Percentiles rank a stretch among this genome's conserved stretches.
These are phyloP conservation scores for Podila epigama DNA, from an alignment of 192 early-diverging fungal genomes.

Conservation along the genomic window DNA sequence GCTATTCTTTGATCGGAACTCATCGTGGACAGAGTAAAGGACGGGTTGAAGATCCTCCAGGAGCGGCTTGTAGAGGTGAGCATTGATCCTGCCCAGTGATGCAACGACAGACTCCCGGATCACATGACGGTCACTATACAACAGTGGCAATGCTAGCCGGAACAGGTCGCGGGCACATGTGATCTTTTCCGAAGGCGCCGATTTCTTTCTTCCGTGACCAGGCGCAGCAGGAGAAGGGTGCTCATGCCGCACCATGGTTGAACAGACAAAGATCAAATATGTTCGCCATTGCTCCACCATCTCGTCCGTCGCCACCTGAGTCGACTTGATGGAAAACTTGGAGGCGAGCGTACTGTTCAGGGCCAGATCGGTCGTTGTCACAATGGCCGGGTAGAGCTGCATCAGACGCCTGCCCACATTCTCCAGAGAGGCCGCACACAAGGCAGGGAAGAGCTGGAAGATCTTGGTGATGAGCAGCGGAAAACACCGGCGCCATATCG, in stretches of 20 bases:
- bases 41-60: slow-evolving; percentile 72
- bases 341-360: slow-evolving; percentile 53
- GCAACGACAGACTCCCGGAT: slow-evolving; percentile 76
- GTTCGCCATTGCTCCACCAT: slow-evolving; percentile 80
- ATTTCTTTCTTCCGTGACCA: slow-evolving; percentile 54
- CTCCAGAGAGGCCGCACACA: slow-evolving; percentile 57
- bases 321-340: slow-evolving; percentile 58
- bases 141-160: slow-evolving; percentile 66
- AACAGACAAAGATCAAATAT: slow-evolving; percentile 75
- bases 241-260: slow-evolving; percentile 61
- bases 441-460: slow-evolving; percentile 59
- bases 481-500: slow-evolving; percentile 75
- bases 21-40: slow-evolving; percentile 66
- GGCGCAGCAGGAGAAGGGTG: slow-evolving; percentile 48
- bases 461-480: slow-evolving; percentile 69
- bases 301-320: slow-evolving; percentile 58
- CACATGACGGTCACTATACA: slow-evolving; percentile 67
- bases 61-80: slow-evolving; percentile 69
- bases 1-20: slow-evolving; percentile 57
- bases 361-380: slow-evolving; percentile 59
- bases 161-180: slow-evolving; percentile 67
- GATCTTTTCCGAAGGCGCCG: slow-evolving; percentile 55
- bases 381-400: slow-evolving; percentile 66
- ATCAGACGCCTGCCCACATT: slow-evolving; percentile 70
- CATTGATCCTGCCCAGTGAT: slow-evolving; percentile 71